Evolutionary conservation across 2,329 filamentous ascomycete genomes (phyloP).

Genomic region (Thermochaetoides dissita): DNA sequence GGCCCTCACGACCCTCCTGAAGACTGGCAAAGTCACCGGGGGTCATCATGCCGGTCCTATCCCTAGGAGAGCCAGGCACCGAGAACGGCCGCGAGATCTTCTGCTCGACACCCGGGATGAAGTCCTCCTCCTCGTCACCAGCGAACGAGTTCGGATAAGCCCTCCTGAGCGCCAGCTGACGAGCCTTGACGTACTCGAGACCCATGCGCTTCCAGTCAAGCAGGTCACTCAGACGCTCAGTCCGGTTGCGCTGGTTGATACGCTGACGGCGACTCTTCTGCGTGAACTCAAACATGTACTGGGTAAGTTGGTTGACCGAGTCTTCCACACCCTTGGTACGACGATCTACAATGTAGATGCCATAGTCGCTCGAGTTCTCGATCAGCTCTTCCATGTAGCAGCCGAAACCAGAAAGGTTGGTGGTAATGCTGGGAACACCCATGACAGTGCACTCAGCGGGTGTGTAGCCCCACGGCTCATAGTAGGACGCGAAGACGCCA

Average conservation of each 20-base stretch:
- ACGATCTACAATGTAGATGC: constrained; percentile 97
- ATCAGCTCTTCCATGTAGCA: constrained; percentile 99
- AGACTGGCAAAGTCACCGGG: constrained; percentile 94
- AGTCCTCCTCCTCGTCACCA: constrained; percentile 69
- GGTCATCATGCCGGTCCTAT: constrained; percentile 95
- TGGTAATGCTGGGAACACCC: constrained; percentile 97
- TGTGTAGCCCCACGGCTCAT: constrained; percentile 98
- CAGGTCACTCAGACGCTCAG: constrained; percentile 84
- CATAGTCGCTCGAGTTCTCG: constrained; percentile 94
- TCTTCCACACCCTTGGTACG: constrained; percentile 92
- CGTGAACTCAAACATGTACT: constrained; percentile 88
- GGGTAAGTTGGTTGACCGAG: constrained; percentile 86
- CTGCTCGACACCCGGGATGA: constrained; percentile 81
- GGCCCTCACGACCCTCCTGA: constrained; percentile 82
- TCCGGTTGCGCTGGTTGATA: constrained; percentile 97
- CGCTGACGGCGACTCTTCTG: constrained; percentile 88
- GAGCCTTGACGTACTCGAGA: constrained; percentile 96
- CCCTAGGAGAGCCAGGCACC: constrained; percentile 81
- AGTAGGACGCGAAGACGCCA: constrained; percentile 93
- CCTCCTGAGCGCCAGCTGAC: constrained; percentile 78
- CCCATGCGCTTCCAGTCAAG: constrained; percentile 99
- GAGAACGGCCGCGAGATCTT: constrained; percentile 94
- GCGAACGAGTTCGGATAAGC: constrained; percentile 83
- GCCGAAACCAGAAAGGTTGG: constrained; percentile 92
- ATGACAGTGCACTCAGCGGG: constrained; percentile 97